A percentile compares a stretch with the other conserved stretches of the same genome.
Conservation (phyloP, 352 stramenopile genomes). For the Blastocystis hominis region DNA sequence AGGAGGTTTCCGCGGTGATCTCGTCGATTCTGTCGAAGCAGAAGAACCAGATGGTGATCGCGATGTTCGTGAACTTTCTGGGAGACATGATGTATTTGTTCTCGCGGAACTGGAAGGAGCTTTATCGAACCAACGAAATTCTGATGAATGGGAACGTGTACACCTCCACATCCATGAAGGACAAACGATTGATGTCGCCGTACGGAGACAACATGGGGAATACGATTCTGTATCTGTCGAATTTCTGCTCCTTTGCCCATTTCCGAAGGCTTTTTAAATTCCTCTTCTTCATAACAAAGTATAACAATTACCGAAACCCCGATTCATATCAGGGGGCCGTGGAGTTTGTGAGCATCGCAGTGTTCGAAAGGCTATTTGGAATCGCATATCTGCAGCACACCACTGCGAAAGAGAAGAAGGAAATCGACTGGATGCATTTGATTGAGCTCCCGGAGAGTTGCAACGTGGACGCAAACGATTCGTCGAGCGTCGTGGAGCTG, state of each 20-base stretch:
- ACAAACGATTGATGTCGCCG: not conserved
- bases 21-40: not conserved
- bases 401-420: not conserved
- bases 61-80: constrained; percentile 3
- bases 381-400: constrained; percentile 23
- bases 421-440: not conserved
- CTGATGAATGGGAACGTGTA: constrained; percentile 33
- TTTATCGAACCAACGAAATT: constrained; percentile 24
- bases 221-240: not conserved
- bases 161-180: not conserved
- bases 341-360: constrained; percentile 23
- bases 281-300: not conserved
- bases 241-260: not conserved
- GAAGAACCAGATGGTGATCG: not conserved
- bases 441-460: not conserved
- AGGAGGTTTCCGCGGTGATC: not conserved
- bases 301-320: constrained; percentile 47
- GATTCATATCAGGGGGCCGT: not conserved
- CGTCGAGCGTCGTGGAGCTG: not conserved
- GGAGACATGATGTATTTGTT: constrained; percentile 23
- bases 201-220: constrained; percentile 23
- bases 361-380: constrained; percentile 45
- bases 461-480: not conserved
- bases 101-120: constrained; percentile 34
- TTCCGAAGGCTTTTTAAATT: constrained; percentile 26